Evolutionary conservation across 164 flowering plant species (phyloP).

Genomic region (Tinospora cordifolia): DNA sequence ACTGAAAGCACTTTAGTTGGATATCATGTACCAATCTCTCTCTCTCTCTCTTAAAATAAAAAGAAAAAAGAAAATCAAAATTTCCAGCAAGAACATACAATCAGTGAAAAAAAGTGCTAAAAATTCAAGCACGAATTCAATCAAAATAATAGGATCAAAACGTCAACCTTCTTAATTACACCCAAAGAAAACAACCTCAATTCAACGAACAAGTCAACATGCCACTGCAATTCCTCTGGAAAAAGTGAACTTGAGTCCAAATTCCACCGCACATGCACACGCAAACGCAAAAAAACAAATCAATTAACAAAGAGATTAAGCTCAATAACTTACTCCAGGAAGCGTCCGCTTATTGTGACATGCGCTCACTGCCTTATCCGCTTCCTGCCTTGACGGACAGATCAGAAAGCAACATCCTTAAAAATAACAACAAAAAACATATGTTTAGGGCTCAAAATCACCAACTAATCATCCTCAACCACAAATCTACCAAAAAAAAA

Average conservation of each 20-base stretch:
- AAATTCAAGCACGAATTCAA: not conserved
- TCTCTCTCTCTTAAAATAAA: not conserved
- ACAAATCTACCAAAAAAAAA: not conserved
- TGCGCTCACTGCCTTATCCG: slow-evolving; percentile 88
- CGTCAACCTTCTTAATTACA: not conserved
- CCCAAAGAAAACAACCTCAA: not conserved
- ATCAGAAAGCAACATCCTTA: slow-evolving; percentile 90
- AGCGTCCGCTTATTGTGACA: slow-evolving; percentile 87
- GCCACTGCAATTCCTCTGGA: not conserved
- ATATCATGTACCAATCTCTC: not conserved
- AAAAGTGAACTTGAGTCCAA: not conserved
- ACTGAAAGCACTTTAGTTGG: not conserved
- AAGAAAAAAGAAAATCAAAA: not conserved
- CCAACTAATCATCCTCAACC: not conserved
- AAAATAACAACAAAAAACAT: slow-evolving; percentile 11
- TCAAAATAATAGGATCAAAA: not conserved
- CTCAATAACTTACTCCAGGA: slow-evolving; percentile 67
- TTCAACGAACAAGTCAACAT: not conserved
- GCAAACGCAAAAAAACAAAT: not conserved
- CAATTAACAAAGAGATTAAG: not conserved
- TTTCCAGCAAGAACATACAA: not conserved
- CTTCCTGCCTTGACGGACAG: slow-evolving; percentile 89
- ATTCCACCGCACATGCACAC: not conserved
- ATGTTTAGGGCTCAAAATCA: slow-evolving; percentile 28
- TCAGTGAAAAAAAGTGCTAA: too few relatives aligned